Evolutionary conservation across 2,329 filamentous ascomycete species (phyloP).

Genomic region (Thielaviopsis ethacetica): DNA sequence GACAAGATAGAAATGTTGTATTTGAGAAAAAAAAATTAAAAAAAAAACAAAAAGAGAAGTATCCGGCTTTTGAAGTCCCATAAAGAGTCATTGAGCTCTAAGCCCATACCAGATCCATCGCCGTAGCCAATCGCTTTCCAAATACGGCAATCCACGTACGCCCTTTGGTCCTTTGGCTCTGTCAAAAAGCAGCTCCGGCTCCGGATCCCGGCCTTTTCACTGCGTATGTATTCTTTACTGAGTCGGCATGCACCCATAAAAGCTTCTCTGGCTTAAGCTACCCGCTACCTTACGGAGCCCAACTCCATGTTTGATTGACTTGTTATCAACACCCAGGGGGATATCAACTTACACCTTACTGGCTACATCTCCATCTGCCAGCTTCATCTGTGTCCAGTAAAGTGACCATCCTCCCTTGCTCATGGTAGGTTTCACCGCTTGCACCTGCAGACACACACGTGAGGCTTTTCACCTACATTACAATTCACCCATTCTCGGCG

Average conservation of each 20-base stretch:
- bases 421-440: neutral
- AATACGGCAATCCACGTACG: neutral
- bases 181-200: neutral
- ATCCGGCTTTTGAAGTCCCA: neutral
- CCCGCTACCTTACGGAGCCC: neutral
- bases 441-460: neutral
- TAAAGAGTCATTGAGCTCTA: neutral
- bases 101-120: neutral
- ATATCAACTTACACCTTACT: too few species aligned
- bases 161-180: neutral
- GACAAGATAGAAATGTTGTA: neutral
- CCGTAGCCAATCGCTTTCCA: neutral
- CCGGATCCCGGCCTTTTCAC: neutral
- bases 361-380: too few species aligned
- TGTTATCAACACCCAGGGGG: too few species aligned
- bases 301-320: neutral
- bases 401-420: neutral
- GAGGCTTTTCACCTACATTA: neutral
- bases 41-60: neutral
- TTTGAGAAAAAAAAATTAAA: neutral
- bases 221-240: neutral
- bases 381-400: too few species aligned
- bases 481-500: too few species aligned
- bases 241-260: neutral
- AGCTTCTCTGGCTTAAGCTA: neutral